Evolutionary conservation across 768 basidiomycete species (phyloP).

Genomic region (Gelatoporia subvermispora): DNA sequence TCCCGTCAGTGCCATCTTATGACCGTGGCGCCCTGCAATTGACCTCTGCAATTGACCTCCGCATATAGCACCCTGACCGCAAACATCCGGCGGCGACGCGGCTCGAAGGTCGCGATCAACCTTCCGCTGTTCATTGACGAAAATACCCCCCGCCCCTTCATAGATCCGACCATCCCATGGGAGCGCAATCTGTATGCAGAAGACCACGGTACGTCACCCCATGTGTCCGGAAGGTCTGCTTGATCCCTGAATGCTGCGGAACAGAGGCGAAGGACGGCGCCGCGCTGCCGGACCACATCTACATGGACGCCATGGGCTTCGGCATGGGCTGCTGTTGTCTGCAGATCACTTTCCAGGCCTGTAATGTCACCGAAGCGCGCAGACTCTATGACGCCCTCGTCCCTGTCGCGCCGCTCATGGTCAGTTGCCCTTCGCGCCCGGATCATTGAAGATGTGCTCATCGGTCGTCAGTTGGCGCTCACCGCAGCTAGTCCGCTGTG

Average conservation of each 20-base stretch:
- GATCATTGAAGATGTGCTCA: neutral
- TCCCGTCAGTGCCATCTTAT: slow-evolving; percentile 68
- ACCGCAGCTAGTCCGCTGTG: slow-evolving; percentile 94
- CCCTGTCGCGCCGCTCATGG: slow-evolving; percentile 93
- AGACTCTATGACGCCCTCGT: slow-evolving; percentile 95
- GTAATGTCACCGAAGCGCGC: slow-evolving; percentile 87
- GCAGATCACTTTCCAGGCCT: slow-evolving; percentile 96
- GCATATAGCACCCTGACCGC: slow-evolving; percentile 84
- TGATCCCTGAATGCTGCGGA: slow-evolving; percentile 7
- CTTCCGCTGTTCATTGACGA: slow-evolving; percentile 88
- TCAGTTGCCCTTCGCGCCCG: slow-evolving; percentile 32
- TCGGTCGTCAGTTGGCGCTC: slow-evolving; percentile 67
- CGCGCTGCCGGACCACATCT: slow-evolving; percentile 86
- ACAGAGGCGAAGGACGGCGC: slow-evolving; percentile 87
- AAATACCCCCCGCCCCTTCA: slow-evolving; percentile 82
- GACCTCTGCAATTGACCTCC: slow-evolving; percentile 13
- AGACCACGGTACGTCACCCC: slow-evolving; percentile 67
- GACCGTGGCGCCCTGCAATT: slow-evolving; percentile 2
- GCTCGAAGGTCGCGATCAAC: slow-evolving; percentile 93
- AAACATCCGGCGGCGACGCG: slow-evolving; percentile 86
- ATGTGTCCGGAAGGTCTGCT: slow-evolving; percentile 2
- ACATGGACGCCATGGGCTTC: slow-evolving; percentile 99
- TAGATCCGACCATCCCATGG: slow-evolving; percentile 91
- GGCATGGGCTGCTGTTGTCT: slow-evolving; percentile 99
- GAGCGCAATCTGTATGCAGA: slow-evolving; percentile 79